phyloP scores from a whole-genome alignment of 2,329 filamentous ascomycete species.

The Aspergillus ruber region DNA sequence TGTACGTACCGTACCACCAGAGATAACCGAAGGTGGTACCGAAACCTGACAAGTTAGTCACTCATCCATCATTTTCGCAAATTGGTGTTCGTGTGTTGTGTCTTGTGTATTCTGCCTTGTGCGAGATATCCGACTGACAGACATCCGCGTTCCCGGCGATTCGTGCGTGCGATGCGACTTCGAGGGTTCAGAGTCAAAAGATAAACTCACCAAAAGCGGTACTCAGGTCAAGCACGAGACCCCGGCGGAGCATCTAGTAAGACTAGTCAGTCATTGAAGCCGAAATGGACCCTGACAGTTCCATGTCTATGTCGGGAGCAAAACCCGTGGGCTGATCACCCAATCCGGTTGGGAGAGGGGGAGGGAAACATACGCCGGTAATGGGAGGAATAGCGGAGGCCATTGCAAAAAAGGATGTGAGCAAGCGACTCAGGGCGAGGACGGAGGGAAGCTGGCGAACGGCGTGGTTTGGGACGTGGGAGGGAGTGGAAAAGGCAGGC shows the following conservation, averaged over 20 bases:
- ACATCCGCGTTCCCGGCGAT: neutral
- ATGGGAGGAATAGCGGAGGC: constrained; percentile 39
- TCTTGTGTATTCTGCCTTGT: too few relatives aligned
- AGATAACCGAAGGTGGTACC: constrained; percentile 57
- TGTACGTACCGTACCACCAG: constrained; percentile 60
- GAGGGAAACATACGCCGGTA: constrained; percentile 39
- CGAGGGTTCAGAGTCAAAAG: neutral
- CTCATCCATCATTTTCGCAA: too few relatives aligned
- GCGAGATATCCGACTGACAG: neutral
- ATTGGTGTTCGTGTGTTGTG: too few relatives aligned
- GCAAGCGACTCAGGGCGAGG: constrained; percentile 10
- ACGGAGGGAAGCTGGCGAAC: constrained; percentile 14
- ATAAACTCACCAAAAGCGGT: constrained; percentile 56
- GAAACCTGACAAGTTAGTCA: constrained; percentile 45
- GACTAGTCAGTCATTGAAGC: constrained; percentile 9
- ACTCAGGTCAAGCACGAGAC: constrained; percentile 60
- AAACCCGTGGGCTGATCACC: constrained; percentile 9
- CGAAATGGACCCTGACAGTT: neutral
- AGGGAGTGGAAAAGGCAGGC: constrained; percentile 15
- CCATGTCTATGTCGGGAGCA: neutral
- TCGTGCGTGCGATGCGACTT: neutral
- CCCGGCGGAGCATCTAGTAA: constrained; percentile 57
- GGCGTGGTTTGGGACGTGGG: constrained; percentile 15
- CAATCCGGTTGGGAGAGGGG: constrained; percentile 9
- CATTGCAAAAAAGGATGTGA: constrained; percentile 27